Base-by-base conservation (phyloP, 768 basidiomycete species). In the Suillus discolor region DNA sequence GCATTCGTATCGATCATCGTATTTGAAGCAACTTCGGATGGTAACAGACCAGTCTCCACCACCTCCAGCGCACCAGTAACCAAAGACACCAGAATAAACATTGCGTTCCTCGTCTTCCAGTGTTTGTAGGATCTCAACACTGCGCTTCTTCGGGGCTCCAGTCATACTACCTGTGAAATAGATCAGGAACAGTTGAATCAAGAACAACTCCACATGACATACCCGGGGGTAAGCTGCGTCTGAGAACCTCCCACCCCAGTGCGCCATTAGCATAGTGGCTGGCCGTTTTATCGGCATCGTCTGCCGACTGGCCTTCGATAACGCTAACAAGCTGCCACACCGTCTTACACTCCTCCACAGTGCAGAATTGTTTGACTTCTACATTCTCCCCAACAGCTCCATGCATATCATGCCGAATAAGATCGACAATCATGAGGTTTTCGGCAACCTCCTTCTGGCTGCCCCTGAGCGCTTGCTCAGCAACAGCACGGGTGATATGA, bases 381-480 rank as follows among this genome's bases (percentile, higher is more conserved):
- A 99, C 96, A 62, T 90, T 83, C 45, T 92, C 89, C 1, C 93
- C 93, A 23, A 97, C 85, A 63, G 91, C 89, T 38, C 87, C 87
- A 69, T 96, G 89, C 41, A 99, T 81, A 78, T 99, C 96, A 69
- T 97, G 93, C 41, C 95, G 87, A 71, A 97, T 97, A 57, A 99
- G 86, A 75, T 98, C 96, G 31, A 97, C 96, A 68, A 99, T 97
- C 96, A 99, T 98, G 64, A 99, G 78, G 74, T 99, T 99, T 80
- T 98, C 96, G 0, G 96, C 96, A 2, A 96, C 88, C 76, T 99
- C 96, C 75, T 99, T 99, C 51, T 79, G 81, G 74, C 85, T 91
- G 6, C 89, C 89, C 16, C 80, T 81, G 64, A 91, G 77, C 16
- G 83, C 75, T 76, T 88, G 70, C 70, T 90, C 88, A n/a, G 89